These are phyloP conservation scores for Aspergillus aculeatinus DNA, from an alignment of 2,329 filamentous ascomycete species.

Conservation along the genomic window DNA sequence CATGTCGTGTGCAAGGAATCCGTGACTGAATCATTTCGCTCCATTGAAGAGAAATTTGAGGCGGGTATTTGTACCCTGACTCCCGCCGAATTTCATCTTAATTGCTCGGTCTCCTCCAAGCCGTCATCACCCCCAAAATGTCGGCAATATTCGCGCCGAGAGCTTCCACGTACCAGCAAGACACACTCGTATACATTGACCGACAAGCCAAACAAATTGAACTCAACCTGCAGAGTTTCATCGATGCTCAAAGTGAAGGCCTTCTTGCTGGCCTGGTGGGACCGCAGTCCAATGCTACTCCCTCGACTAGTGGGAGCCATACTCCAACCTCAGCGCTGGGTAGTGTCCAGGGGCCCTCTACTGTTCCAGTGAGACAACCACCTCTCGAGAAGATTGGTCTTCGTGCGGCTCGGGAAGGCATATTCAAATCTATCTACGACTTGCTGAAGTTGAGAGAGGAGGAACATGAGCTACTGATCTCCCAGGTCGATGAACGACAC, in stretches of 20 bases:
- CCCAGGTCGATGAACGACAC: constrained; percentile 46
- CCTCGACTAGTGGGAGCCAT: constrained; percentile 47
- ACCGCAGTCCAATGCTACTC: constrained; percentile 40
- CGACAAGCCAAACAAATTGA: constrained; percentile 56
- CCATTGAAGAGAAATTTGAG: neutral
- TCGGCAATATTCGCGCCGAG: constrained; percentile 31
- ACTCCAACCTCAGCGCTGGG: constrained; percentile 33
- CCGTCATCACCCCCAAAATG: constrained; percentile 24
- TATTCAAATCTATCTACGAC: constrained; percentile 57
- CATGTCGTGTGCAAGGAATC: neutral
- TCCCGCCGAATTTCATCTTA: neutral
- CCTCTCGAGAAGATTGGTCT: constrained; percentile 51
- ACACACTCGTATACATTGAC: constrained; percentile 52
- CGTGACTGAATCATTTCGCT: neutral
- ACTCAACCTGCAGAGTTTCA: constrained; percentile 57
- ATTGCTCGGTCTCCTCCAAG: neutral
- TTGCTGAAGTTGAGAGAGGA: constrained; percentile 57
- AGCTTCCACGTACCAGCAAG: constrained; percentile 32
- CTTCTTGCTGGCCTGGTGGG: constrained; percentile 50
- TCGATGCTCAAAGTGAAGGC: constrained; percentile 62
- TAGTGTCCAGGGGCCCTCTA: constrained; percentile 35
- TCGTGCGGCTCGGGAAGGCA: constrained; percentile 54
- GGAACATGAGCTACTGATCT: constrained; percentile 52
- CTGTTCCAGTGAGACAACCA: constrained; percentile 41
- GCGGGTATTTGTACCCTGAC: neutral